Conservation (phyloP, 495 filamentous ascomycete species). For the Chaetomium cochliodes region DNA sequence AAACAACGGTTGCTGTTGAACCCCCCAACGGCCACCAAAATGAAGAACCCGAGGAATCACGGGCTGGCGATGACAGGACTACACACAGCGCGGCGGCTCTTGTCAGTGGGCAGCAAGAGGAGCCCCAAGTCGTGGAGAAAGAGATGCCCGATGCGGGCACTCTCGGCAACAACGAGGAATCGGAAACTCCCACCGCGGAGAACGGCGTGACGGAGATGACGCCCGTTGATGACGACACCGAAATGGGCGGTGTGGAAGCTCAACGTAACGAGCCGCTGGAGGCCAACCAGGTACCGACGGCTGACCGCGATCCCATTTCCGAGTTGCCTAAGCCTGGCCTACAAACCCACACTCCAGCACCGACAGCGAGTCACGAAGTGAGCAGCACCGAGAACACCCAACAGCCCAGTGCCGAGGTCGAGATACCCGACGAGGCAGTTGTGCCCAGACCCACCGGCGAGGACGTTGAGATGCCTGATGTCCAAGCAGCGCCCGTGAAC, state of each 20-base stretch:
- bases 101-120: neutral
- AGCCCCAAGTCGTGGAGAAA: neutral
- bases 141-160: neutral
- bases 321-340: too few species aligned
- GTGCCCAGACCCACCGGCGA: neutral
- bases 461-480: slow-evolving; percentile 6
- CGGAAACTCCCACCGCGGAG: neutral
- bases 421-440: neutral
- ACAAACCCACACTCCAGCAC: too few species aligned
- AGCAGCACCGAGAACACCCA: too few species aligned
- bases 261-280: too few species aligned
- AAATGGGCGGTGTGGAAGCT: neutral
- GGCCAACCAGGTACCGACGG: too few species aligned
- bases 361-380: too few species aligned
- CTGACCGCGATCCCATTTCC: too few species aligned
- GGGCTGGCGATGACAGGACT: neutral
- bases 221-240: neutral
- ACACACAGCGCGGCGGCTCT: neutral
- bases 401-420: too few species aligned
- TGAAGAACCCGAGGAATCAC: too few species aligned
- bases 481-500: too few species aligned
- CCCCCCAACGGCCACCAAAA: too few species aligned
- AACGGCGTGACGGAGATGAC: neutral
- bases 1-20: too few species aligned
- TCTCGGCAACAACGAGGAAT: neutral